Evolutionary conservation across 306 rosid species (phyloP).

Genomic region (Begonia peltatifolia): DNA sequence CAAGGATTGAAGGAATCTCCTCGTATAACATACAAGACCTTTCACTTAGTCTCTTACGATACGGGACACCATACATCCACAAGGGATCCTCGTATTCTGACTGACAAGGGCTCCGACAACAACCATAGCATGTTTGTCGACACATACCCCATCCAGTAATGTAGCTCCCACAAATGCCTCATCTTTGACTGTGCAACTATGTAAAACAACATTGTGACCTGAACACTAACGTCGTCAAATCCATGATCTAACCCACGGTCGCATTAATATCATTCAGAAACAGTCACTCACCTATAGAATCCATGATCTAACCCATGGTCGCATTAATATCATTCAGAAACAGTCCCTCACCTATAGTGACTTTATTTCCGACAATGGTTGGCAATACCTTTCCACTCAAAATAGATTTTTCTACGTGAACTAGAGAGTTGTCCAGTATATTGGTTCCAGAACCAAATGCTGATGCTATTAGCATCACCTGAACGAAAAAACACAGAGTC

Average conservation of each 20-base stretch:
- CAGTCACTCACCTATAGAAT: conserved; percentile 17
- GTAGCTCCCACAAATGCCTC: conserved; percentile 98
- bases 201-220: conserved; percentile 89
- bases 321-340: no score
- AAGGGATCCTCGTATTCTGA: conserved; percentile 84
- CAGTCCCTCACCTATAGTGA: conserved; percentile 81
- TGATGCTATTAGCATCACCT: conserved; percentile 90
- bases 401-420: conserved; percentile 81
- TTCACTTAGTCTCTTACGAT: no score
- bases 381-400: conserved; percentile 87
- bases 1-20: no score
- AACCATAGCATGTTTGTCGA: conserved; percentile 90
- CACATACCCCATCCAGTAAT: conserved; percentile 78
- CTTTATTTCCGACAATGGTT: conserved; percentile 78
- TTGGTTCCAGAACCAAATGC: conserved; percentile 83
- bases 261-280: not conserved
- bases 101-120: conserved; percentile 94
- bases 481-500: conserved; percentile 6
- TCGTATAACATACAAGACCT: no score
- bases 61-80: conserved; percentile 8
- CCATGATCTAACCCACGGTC: conserved; percentile 8
- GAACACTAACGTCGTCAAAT: conserved; percentile 10
- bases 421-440: conserved; percentile 93
- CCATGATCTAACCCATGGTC: conserved; percentile 8
- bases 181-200: conserved; percentile 89